A percentile compares a stretch with the other conserved stretches of the same genome.
Evolutionary conservation across 345 rosid species (phyloP).

Genomic region (Turnera subulata): DNA sequence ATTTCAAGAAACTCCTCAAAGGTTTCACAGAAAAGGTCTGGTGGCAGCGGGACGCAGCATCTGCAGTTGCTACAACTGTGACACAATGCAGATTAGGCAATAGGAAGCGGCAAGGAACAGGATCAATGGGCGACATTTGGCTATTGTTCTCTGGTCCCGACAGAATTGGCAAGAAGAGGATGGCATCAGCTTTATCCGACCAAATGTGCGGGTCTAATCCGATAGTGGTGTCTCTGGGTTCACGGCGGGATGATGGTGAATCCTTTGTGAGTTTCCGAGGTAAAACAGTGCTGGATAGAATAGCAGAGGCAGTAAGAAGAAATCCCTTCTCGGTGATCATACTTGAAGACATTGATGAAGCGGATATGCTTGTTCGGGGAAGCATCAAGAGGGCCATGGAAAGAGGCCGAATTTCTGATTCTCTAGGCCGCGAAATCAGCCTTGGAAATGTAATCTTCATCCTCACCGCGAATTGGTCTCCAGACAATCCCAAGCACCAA

Average conservation of each 20-base stretch:
- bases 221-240: slow-evolving; percentile 55
- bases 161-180: slow-evolving; percentile 75
- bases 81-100: slow-evolving; percentile 66
- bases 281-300: slow-evolving; percentile 72
- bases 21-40: slow-evolving; percentile 69
- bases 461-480: slow-evolving; percentile 62
- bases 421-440: slow-evolving; percentile 91
- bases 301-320: slow-evolving; percentile 75
- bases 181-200: slow-evolving; percentile 76
- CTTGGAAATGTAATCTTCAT: slow-evolving; percentile 81
- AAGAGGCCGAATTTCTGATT: slow-evolving; percentile 80
- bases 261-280: slow-evolving; percentile 57
- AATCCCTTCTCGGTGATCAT: slow-evolving; percentile 76
- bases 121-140: slow-evolving; percentile 75
- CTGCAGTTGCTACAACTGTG: slow-evolving; percentile 70
- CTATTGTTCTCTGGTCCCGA: slow-evolving; percentile 86
- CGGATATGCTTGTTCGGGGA: slow-evolving; percentile 58
- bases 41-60: slow-evolving; percentile 97
- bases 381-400: slow-evolving; percentile 88
- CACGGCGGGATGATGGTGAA: slow-evolving; percentile 42
- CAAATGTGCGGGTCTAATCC: slow-evolving; percentile 52
- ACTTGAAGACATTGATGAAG: slow-evolving; percentile 86
- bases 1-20: slow-evolving; percentile 73
- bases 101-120: slow-evolving; percentile 50
- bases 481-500: slow-evolving; percentile 32